Conservation (phyloP, 345 rosid species). For the Trapa incisa region DNA sequence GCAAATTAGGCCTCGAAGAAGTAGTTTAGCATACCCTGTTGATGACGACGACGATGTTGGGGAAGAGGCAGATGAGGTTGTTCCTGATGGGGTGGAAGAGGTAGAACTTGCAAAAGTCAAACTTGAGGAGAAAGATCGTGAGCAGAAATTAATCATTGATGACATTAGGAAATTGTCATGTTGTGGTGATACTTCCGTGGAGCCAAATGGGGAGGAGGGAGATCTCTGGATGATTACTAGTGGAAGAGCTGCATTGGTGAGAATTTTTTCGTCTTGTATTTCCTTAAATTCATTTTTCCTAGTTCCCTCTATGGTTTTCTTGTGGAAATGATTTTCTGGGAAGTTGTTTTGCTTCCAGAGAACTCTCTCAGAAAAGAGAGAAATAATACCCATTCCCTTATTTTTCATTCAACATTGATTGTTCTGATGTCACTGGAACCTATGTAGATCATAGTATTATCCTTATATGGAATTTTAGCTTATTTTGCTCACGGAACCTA, state of each 20-base stretch:
- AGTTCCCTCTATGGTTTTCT: not conserved
- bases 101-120: conserved; percentile 85
- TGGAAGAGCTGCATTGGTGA: conserved; percentile 37
- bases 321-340: not conserved
- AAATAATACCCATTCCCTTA: too few relatives aligned
- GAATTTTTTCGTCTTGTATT: conserved; percentile 2
- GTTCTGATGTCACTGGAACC: not conserved
- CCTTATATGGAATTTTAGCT: not conserved
- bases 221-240: conserved; percentile 42
- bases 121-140: conserved; percentile 74
- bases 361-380: too few relatives aligned
- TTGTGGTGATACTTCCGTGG: conserved; percentile 40
- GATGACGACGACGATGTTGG: conserved; percentile 96
- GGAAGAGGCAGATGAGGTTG: conserved; percentile 97
- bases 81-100: conserved; percentile 95
- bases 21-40: conserved; percentile 69
- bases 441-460: not conserved
- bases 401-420: too few relatives aligned
- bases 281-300: not conserved
- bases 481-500: not conserved
- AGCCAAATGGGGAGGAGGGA: conserved; percentile 22
- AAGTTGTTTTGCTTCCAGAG: too few relatives aligned
- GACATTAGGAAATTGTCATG: conserved; percentile 71
- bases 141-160: conserved; percentile 55
- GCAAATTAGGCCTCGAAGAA: conserved; percentile 74